Conservation (phyloP, 805 yeast genomes). For the Dipodascopsis uninucleata region DNA sequence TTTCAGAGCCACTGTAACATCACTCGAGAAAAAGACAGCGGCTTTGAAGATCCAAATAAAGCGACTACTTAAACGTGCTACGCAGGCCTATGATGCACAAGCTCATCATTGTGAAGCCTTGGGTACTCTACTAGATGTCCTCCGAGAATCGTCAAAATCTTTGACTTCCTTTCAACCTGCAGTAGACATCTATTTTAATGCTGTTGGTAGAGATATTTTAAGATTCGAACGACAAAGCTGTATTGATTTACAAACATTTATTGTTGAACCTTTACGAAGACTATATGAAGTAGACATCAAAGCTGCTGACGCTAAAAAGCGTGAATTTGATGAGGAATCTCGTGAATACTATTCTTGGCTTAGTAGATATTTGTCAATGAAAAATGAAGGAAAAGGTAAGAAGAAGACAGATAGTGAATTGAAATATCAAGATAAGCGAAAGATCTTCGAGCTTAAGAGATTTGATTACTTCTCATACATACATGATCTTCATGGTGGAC, state of each 20-base stretch:
- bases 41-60: conserved; percentile 37
- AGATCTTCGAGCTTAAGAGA: conserved; percentile 41
- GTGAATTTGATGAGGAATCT: conserved; percentile 46
- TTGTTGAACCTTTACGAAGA: conserved; percentile 40
- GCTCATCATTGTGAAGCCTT: conserved; percentile 13
- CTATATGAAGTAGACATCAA: conserved; percentile 44
- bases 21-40: conserved; percentile 39
- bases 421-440: conserved; percentile 42
- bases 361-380: conserved; percentile 41
- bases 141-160: conserved; percentile 37
- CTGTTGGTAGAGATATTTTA: conserved; percentile 24
- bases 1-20: conserved; percentile 41
- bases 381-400: conserved; percentile 36
- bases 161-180: conserved; percentile 35
- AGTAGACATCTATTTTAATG: conserved; percentile 34
- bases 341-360: conserved; percentile 45
- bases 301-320: conserved; percentile 39
- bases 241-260: conserved; percentile 34
- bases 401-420: conserved; percentile 37
- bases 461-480: conserved; percentile 43
- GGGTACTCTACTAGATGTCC: conserved; percentile 31
- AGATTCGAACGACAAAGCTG: conserved; percentile 26
- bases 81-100: conserved; percentile 36
- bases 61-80: conserved; percentile 39
- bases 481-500: conserved; percentile 42